phyloP scores from a whole-genome alignment of 2,329 filamentous ascomycete species.

The Esteya vermicola region DNA sequence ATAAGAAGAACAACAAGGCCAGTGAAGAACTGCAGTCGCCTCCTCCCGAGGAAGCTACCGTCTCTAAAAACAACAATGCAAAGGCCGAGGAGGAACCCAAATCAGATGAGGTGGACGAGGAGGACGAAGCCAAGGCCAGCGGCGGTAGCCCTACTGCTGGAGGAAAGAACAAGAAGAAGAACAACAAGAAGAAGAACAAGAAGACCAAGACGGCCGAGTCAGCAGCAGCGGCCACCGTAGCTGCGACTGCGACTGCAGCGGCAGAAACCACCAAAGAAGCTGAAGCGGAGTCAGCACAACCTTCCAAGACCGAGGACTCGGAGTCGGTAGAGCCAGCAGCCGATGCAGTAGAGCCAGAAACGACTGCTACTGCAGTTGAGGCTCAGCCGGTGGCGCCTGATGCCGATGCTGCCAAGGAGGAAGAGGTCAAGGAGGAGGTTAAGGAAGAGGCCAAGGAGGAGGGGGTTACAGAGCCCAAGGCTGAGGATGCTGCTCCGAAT shows the following conservation, averaged over 20 bases:
- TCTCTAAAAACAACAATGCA: not conserved
- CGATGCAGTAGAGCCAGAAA: not conserved
- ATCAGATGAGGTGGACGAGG: not conserved
- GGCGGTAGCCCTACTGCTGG: not conserved
- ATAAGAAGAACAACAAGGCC: conserved; percentile 6
- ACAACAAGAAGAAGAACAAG: conserved; percentile 1
- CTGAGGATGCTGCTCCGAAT: too few species aligned
- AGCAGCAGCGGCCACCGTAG: not conserved
- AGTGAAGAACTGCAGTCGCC: conserved; percentile 7
- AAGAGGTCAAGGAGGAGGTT: not conserved
- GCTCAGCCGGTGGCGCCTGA: too few species aligned
- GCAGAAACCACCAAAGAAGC: not conserved
- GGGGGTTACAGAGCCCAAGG: too few species aligned
- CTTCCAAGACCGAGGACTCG: not conserved
- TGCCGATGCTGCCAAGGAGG: not conserved
- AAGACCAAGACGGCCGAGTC: not conserved
- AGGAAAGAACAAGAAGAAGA: conserved; percentile 1
- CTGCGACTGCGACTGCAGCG: not conserved
- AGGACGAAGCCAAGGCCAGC: not conserved
- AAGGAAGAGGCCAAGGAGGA: not conserved
- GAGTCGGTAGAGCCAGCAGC: too few species aligned
- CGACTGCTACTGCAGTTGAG: not conserved
- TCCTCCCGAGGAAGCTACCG: not conserved
- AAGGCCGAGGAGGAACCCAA: not conserved
- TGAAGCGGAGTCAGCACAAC: not conserved